Percentiles rank a stretch among this genome's conserved stretches.
Conservation (phyloP, 2,329 filamentous ascomycete genomes). For the Ceratocystis variospora region DNA sequence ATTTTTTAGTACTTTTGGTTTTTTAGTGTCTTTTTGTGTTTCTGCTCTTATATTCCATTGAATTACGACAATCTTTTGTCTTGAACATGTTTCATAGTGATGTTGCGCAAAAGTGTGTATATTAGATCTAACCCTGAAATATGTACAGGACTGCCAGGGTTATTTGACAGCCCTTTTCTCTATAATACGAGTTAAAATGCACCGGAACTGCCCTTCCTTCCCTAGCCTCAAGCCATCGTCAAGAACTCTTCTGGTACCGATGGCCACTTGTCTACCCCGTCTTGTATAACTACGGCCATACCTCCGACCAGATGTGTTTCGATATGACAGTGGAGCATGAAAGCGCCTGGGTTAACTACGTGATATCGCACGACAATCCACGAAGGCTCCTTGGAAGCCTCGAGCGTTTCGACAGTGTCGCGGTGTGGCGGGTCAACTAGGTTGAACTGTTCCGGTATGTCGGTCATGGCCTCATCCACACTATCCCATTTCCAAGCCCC, state of each 20-base stretch:
- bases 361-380: constrained; percentile 42
- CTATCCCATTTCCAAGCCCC: constrained; percentile 39
- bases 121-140: neutral
- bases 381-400: constrained; percentile 15
- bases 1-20: constrained; percentile 15
- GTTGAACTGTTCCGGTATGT: constrained; percentile 40
- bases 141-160: neutral
- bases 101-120: neutral
- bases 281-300: constrained; percentile 40
- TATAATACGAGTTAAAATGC: too few species aligned
- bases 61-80: neutral
- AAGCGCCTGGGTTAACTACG: constrained; percentile 38
- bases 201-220: too few species aligned
- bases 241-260: constrained; percentile 29
- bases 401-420: constrained; percentile 28
- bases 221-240: neutral
- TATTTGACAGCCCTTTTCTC: too few species aligned
- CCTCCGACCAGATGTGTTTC: constrained; percentile 40
- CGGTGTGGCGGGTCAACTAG: constrained; percentile 40
- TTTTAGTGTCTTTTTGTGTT: constrained; percentile 1
- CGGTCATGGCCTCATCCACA: constrained; percentile 38
- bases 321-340: constrained; percentile 44
- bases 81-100: neutral
- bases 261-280: constrained; percentile 34
- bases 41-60: constrained; percentile 5